Conservation (phyloP, 257 asterid species). For the Leonotis leonurus region DNA sequence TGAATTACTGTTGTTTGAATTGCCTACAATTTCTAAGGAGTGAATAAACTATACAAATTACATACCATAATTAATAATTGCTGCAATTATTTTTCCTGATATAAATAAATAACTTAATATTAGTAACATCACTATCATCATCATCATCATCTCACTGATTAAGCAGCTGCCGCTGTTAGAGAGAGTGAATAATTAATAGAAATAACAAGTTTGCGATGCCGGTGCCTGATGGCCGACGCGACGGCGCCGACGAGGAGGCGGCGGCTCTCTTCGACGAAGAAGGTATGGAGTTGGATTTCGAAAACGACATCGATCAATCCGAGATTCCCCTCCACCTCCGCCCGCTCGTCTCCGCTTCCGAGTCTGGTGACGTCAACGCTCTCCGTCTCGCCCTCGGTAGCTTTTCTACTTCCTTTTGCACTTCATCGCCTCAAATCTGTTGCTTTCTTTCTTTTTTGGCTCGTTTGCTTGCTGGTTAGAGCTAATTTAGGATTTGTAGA, state of each 20-base stretch:
- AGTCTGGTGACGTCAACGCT: slow-evolving; percentile 48
- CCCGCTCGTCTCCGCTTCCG: slow-evolving; percentile 56
- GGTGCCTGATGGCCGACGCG: slow-evolving; percentile 54
- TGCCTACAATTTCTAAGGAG: too few relatives aligned
- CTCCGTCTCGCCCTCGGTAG: slow-evolving; percentile 70
- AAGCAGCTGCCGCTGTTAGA: not conserved
- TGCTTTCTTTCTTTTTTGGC: not conserved
- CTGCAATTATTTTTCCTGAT: too few relatives aligned
- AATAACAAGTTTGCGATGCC: slow-evolving; percentile 38
- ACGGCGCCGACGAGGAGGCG: slow-evolving; percentile 56
- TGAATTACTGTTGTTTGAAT: too few relatives aligned
- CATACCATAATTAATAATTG: too few relatives aligned
- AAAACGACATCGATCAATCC: slow-evolving; percentile 31
- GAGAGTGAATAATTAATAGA: slow-evolving; percentile 3
- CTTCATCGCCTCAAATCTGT: not conserved
- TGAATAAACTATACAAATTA: too few relatives aligned
- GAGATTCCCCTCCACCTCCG: slow-evolving; percentile 66
- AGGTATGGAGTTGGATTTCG: slow-evolving; percentile 36
- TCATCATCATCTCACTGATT: too few relatives aligned
- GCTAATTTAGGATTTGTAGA: not conserved
- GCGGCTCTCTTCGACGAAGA: slow-evolving; percentile 43
- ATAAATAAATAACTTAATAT: too few relatives aligned
- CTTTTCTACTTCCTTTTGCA: not conserved
- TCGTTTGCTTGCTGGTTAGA: not conserved
- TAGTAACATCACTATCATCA: too few relatives aligned